phyloP scores from a whole-genome alignment of 768 basidiomycete species.

The Mycena leptocephala region DNA sequence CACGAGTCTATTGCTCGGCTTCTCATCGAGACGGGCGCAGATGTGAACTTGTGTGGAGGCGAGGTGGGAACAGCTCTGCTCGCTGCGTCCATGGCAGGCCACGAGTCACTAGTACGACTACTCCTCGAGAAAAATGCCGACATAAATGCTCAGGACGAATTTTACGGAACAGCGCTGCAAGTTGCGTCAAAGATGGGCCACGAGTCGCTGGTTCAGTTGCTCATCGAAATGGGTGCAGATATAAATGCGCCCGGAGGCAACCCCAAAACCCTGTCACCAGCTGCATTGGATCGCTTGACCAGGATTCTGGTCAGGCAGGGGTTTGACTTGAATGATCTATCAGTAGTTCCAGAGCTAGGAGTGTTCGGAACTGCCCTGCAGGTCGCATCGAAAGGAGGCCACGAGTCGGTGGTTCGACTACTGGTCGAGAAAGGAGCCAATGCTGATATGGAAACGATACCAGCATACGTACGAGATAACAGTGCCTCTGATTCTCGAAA shows the following conservation, averaged over 20 bases:
- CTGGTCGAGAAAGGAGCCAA: background rate
- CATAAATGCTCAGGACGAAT: too few species aligned
- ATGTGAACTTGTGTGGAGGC: background rate
- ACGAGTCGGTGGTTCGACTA: background rate
- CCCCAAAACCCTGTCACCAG: background rate
- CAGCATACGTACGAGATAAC: background rate
- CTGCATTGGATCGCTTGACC: background rate
- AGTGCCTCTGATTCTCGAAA: background rate
- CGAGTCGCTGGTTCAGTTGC: too few species aligned
- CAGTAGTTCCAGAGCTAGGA: background rate
- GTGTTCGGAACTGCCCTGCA: constrained; percentile 7
- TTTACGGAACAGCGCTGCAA: too few species aligned
- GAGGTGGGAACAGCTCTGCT: background rate
- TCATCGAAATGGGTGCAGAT: constrained; percentile 6
- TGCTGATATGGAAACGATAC: background rate
- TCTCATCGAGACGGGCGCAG: too few species aligned
- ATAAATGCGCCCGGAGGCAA: background rate
- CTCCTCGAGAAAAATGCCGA: background rate
- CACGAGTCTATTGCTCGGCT: background rate
- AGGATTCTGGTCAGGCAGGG: background rate
- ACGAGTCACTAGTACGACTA: background rate
- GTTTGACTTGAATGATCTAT: background rate
- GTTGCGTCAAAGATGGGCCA: too few species aligned
- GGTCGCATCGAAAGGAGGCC: background rate
- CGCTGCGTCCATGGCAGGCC: background rate